Conservation (phyloP, 2,329 filamentous ascomycete genomes). For the Intubia oerlemansii region DNA sequence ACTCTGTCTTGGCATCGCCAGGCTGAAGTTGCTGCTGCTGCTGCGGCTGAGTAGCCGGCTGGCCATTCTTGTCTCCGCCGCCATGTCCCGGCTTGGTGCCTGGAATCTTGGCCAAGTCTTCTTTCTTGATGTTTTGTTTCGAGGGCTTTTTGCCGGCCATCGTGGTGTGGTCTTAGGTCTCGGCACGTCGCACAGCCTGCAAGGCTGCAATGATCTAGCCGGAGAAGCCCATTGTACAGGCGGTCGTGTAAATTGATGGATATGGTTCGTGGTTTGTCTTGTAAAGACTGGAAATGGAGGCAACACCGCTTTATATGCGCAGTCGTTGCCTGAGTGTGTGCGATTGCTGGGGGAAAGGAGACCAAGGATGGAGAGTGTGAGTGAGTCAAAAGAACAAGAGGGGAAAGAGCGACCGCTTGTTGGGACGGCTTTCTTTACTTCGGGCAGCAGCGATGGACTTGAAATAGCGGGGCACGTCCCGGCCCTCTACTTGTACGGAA, state of each 20-base stretch:
- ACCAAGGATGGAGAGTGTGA: too few relatives aligned
- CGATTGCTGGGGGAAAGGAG: background rate
- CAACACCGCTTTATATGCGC: too few relatives aligned
- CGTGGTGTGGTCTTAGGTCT: slow-evolving; percentile 10
- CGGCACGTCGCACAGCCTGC: slow-evolving; percentile 22
- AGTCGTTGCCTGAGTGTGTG: too few relatives aligned
- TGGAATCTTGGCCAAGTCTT: slow-evolving; percentile 27
- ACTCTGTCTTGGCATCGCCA: slow-evolving; percentile 31
- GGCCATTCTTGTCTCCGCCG: slow-evolving; percentile 4
- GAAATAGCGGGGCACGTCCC: slow-evolving; percentile 3
- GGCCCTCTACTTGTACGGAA: too few relatives aligned
- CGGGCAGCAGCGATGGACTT: slow-evolving; percentile 2
- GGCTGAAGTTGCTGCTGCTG: slow-evolving; percentile 10
- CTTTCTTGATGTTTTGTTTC: slow-evolving; percentile 13
- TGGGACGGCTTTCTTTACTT: too few relatives aligned
- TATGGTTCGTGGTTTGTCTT: too few relatives aligned
- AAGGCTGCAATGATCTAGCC: slow-evolving; percentile 26
- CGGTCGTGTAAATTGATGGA: background rate
- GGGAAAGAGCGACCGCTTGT: too few relatives aligned
- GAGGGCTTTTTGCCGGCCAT: slow-evolving; percentile 36
- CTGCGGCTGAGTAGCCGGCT: too few relatives aligned
- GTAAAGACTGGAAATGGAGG: too few relatives aligned
- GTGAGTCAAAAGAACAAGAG: slow-evolving; percentile 4
- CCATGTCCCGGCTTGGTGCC: slow-evolving; percentile 28
- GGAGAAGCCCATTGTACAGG: slow-evolving; percentile 19